Percentiles rank a stretch among this genome's conserved stretches.
Evolutionary conservation across 768 basidiomycete genomes (phyloP).

Genomic region (Thelephora ganbajun): DNA sequence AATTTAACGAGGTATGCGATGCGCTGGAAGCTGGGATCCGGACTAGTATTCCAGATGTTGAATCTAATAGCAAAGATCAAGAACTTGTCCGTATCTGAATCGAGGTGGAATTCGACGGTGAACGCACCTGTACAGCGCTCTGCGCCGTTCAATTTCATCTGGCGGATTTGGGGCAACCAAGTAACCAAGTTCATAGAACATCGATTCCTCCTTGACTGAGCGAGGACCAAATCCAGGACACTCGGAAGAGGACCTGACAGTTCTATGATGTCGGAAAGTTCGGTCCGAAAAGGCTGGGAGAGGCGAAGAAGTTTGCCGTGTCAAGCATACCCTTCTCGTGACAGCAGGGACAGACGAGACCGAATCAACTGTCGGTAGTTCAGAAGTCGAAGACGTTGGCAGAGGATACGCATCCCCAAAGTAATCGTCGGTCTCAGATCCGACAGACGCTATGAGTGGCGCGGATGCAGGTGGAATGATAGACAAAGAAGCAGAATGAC

Average conservation of each 20-base stretch:
- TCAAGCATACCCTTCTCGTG: conserved; percentile 38
- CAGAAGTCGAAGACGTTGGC: not conserved
- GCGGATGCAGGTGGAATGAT: conserved; percentile 16
- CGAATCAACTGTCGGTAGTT: conserved; percentile 16
- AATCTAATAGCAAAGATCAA: conserved; percentile 33
- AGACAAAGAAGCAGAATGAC: conserved; percentile 4
- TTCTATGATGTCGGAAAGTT: conserved; percentile 9
- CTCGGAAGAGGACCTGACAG: conserved; percentile 11
- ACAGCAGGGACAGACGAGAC: conserved; percentile 30
- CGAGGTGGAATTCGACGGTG: not conserved
- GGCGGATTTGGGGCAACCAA: conserved; percentile 75
- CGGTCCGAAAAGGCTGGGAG: conserved; percentile 31
- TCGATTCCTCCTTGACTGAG: conserved; percentile 52
- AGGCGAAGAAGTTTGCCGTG: conserved; percentile 53
- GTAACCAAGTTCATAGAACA: conserved; percentile 50
- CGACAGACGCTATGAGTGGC: conserved; percentile 9
- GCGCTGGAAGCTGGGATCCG: conserved; percentile 85
- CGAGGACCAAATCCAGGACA: conserved; percentile 20
- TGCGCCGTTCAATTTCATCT: conserved; percentile 67
- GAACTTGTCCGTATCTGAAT: not conserved
- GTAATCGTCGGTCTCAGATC: conserved; percentile 17
- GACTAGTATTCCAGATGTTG: conserved; percentile 78
- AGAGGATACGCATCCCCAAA: conserved; percentile 9
- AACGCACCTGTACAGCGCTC: conserved; percentile 69
- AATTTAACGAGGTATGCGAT: conserved; percentile 88